Base-by-base conservation (phyloP, 305 asterid species). In the Fraxinus ornus region DNA sequence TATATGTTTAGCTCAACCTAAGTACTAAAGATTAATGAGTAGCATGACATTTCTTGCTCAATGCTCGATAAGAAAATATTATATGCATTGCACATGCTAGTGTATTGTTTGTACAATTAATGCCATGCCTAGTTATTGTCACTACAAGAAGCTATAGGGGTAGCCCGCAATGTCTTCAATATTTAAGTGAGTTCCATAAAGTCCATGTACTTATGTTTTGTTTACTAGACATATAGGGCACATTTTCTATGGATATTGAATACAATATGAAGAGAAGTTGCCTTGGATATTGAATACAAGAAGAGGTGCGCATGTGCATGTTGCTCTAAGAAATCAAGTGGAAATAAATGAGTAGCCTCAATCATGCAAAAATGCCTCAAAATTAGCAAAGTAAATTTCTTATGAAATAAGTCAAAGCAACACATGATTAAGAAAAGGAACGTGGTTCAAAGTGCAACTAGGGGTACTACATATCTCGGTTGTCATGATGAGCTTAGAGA, bases 141-240 rank as follows among this genome's bases (percentile, higher is more conserved):
- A 4, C 22, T 70, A 28, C 12, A 30, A 13, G 75, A 30, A 30
- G 41, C 39, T 70, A 70, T 70, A 52, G 19, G 22, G 39, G 39
- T 70, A 70, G 75, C 75, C 75, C 75, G 22, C 75, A 70, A 70
- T 70, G 75, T 70, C 21, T 68, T 13, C 33, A 70, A 70, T 70
- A 70, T 70, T 70, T 28, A 70, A 70, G 21, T 70, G 75, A 70
- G 75, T 70, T 70, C 75, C 22, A 22, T 22, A 24, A 62, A 62
- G 72, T 62, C 72, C 72, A 70, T 70, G 75, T 13, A 70, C 75
- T 32, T 4, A 15, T 70, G 75, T 30, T 30, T 70, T 30, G 75
- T 70, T 70, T 70, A 30, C 8, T 70, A 70, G 75, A 15, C 75
- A 70, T 28, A 70, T 70, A 70, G 75, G 75, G 7, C 75, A 70